A percentile compares a stretch with the other conserved stretches of the same genome.
These are phyloP conservation scores for Angophora floribunda DNA, from an alignment of 345 rosid genomes.

Conservation along the genomic window DNA sequence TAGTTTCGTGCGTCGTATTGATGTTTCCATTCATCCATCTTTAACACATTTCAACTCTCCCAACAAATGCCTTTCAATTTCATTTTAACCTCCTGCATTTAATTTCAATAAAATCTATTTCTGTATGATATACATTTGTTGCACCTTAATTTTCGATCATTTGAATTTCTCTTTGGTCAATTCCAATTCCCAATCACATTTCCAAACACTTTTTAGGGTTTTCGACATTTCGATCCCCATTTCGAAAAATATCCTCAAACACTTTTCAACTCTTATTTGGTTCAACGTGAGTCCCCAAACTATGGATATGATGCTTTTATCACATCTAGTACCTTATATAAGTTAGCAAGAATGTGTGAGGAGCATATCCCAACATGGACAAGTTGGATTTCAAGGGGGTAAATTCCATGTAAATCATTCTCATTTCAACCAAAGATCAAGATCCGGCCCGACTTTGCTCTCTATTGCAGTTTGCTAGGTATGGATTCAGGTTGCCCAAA, in stretches of 20 bases:
- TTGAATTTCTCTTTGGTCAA: neutral
- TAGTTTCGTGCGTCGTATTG: rapidly evolving
- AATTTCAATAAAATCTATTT: neutral
- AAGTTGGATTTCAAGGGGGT: no score
- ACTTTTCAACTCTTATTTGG: neutral
- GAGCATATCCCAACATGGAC: neutral
- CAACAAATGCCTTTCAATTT: neutral
- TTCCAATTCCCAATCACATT: neutral
- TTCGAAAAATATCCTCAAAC: neutral
- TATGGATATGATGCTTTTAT: neutral
- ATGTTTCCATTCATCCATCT: neutral
- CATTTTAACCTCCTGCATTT: neutral
- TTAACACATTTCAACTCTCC: neutral
- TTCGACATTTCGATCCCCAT: no score
- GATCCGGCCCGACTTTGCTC: neutral
- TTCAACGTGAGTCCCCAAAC: neutral
- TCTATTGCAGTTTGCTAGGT: neutral
- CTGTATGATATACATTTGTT: neutral
- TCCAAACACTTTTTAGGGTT: neutral
- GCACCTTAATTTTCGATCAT: neutral
- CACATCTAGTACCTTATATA: neutral
- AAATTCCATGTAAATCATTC: neutral
- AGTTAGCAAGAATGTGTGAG: neutral
- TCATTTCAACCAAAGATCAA: neutral
- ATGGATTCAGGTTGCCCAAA: neutral